Conservation (phyloP, 75 land plant genomes). For the Sequoiadendron giganteum region DNA sequence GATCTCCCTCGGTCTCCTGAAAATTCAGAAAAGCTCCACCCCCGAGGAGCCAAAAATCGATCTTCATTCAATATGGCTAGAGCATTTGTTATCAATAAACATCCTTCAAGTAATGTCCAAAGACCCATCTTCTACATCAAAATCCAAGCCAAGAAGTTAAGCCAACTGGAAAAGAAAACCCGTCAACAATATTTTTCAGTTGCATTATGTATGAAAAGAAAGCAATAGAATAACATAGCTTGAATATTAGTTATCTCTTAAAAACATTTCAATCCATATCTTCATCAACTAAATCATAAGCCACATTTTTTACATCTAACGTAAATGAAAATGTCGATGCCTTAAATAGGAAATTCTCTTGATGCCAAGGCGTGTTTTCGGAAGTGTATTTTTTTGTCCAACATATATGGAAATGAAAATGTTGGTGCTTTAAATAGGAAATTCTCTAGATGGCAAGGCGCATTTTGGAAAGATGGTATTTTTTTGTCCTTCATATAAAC, state of each 20-base stretch:
- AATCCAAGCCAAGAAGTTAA: neutral
- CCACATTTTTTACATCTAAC: neutral
- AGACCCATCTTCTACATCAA: slow-evolving; percentile 54
- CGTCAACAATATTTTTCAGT: neutral
- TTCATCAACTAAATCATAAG: neutral
- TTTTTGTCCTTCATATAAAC: neutral
- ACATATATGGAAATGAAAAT: too few species aligned
- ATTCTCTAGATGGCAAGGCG: too few species aligned
- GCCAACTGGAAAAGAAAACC: neutral
- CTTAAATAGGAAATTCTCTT: neutral
- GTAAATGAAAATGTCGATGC: neutral
- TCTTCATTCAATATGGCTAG: slow-evolving; percentile 87
- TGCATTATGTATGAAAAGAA: neutral
- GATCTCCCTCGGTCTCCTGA: slow-evolving; percentile 50
- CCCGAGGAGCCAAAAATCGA: slow-evolving; percentile 70
- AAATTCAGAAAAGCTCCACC: slow-evolving; percentile 75
- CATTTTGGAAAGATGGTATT: neutral
- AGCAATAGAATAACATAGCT: neutral
- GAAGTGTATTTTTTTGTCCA: too few species aligned
- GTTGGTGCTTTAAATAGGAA: too few species aligned
- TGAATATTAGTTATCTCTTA: too few species aligned
- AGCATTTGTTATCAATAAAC: slow-evolving; percentile 68
- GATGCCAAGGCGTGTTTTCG: neutral
- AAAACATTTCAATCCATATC: too few species aligned
- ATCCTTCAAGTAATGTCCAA: slow-evolving; percentile 78